Base-by-base conservation (phyloP, 495 filamentous ascomycete genomes). In the Aspergillus ellipticus region DNA sequence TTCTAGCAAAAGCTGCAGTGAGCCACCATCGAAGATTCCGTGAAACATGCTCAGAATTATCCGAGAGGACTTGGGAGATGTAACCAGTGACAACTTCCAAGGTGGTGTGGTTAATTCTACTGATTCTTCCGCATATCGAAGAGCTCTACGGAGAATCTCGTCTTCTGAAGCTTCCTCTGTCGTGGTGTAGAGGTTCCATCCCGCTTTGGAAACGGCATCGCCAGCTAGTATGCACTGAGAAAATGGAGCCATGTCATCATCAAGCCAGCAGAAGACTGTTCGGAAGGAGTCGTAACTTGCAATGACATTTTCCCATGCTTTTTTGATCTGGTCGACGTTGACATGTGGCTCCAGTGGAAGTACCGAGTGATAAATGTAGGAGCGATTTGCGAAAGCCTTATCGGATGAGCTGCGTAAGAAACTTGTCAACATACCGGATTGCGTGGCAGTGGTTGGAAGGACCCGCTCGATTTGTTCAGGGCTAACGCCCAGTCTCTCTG, bases 1-100 rank as follows among this genome's bases (percentile, higher is more conserved):
- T 39, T 79, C 69, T 59, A 90, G 85, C 10, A 94, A 68, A 8
- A 88, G 73, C 13, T 74, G 68, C 11, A 92, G 70, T 8, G 87
- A 90, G 75, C 81, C 86, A 8, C 89, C 89, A 64, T 94, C 89
- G 58, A 92, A 92, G 33, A 92, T 75, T 0, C 88, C 89, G 66
- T 94, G 89, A 3, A 89, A 79, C 46, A 92, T 83, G 11, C 89
- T 90, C 17, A 92, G 63, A 1, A 90, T 64, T 4, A 91, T 61
- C 0, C 76, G 53, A 2, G 53, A 61, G 6, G 55, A 56, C 0
- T 49, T 42, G 5, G 54, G 45, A 8, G 66, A 62, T 13, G 59
- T 42, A n/a, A 79, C 45, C 8, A 82, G 45, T n/a, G 72, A 61
- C 39, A 82, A 46, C 43, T 55, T 63, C 57, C 59, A 67, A 7